These are phyloP conservation scores for Corymbia citriodora DNA, from an alignment of 441 rosid species.

Conservation along the genomic window DNA sequence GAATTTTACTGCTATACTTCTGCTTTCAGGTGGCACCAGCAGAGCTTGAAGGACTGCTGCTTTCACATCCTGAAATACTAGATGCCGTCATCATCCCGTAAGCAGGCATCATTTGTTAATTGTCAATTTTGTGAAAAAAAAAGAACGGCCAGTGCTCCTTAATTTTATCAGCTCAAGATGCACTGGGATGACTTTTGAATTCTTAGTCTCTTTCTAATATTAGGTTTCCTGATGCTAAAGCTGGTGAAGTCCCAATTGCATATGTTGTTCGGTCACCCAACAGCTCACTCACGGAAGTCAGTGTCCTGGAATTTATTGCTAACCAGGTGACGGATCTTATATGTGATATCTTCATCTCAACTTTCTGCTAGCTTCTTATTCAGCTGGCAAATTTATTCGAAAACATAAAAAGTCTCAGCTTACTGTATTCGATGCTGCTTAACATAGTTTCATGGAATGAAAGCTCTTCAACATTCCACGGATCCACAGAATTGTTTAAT, in stretches of 20 bases:
- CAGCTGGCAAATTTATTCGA: background rate
- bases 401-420: background rate
- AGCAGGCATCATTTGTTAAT: background rate
- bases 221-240: constrained; percentile 11
- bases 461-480: background rate
- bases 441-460: background rate
- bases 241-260: constrained; percentile 9
- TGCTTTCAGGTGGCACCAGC: constrained; percentile 10
- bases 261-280: background rate
- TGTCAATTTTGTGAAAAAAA: background rate
- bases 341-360: background rate
- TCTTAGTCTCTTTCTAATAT: background rate
- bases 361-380: background rate
- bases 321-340: background rate
- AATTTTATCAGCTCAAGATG: background rate
- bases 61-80: constrained; percentile 4
- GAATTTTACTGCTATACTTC: background rate
- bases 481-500: background rate
- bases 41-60: constrained; percentile 8
- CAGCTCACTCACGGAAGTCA: background rate
- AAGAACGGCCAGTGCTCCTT: background rate
- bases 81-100: constrained; percentile 4
- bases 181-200: background rate
- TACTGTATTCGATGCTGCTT: background rate
- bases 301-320: background rate